Percentiles rank a stretch among this genome's conserved stretches.
phyloP scores from a whole-genome alignment of 768 basidiomycete species.

The Rhodotorula graminis region DNA sequence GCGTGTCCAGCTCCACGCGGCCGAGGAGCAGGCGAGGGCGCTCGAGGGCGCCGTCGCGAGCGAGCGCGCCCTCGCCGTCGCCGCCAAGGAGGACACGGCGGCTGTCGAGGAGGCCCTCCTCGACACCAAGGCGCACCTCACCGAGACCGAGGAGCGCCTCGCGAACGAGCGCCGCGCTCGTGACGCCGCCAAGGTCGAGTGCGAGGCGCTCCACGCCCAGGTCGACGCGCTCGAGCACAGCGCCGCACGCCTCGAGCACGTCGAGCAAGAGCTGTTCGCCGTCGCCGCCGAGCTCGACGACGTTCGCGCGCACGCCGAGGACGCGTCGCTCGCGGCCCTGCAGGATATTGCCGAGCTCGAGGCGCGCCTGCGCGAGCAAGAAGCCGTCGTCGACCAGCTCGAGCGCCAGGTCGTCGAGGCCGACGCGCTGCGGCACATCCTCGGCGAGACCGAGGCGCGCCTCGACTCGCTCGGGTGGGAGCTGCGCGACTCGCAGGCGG shows the following conservation, averaged over 20 bases:
- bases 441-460: conserved; percentile 13
- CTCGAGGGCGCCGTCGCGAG: not conserved
- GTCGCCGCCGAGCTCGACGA: conserved; percentile 13
- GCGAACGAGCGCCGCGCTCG: too few relatives aligned
- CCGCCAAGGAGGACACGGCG: not conserved
- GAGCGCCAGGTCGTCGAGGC: not conserved
- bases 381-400: conserved; percentile 15
- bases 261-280: not conserved
- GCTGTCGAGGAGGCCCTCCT: conserved; percentile 7
- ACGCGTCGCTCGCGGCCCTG: not conserved
- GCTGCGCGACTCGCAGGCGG: conserved; percentile 3
- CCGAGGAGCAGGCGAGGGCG: not conserved
- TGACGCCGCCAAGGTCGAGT: conserved; percentile 1
- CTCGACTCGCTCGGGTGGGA: conserved; percentile 24
- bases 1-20: not conserved
- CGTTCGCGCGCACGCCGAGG: conserved; percentile 14
- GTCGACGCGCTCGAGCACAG: not conserved
- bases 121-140: not conserved
- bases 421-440: conserved; percentile 9
- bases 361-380: conserved; percentile 11
- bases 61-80: not conserved
- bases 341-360: conserved; percentile 9
- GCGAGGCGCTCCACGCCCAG: not conserved
- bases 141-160: not conserved
- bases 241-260: not conserved